Evolutionary conservation across 768 basidiomycete species (phyloP).

Genomic region (Collybia sp.): DNA sequence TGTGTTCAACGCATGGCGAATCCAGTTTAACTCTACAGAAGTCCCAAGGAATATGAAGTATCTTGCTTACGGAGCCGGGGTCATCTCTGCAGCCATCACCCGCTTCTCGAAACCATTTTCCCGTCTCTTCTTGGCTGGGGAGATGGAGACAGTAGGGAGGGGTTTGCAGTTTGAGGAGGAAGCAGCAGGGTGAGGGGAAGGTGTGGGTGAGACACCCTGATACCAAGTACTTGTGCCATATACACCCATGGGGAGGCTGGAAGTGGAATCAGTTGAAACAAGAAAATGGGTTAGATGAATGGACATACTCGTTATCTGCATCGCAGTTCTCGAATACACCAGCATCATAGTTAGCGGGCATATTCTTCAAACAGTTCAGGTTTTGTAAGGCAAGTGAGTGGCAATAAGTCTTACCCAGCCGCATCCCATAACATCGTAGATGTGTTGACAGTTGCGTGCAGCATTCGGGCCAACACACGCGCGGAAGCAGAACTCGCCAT

Average conservation of each 20-base stretch:
- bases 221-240: slow-evolving; percentile 68
- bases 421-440: slow-evolving; percentile 68
- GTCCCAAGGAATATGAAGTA: too few relatives aligned
- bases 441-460: slow-evolving; percentile 65
- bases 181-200: slow-evolving; percentile 53
- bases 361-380: slow-evolving; percentile 46
- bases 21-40: too few relatives aligned
- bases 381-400: not conserved
- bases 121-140: slow-evolving; percentile 18
- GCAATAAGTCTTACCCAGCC: slow-evolving; percentile 32
- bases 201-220: slow-evolving; percentile 59
- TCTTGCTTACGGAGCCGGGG: too few relatives aligned
- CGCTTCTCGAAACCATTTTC: slow-evolving; percentile 6
- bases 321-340: slow-evolving; percentile 65
- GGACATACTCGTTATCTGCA: slow-evolving; percentile 45
- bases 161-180: slow-evolving; percentile 60
- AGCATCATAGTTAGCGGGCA: slow-evolving; percentile 61
- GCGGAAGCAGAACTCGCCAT: slow-evolving; percentile 64
- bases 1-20: too few relatives aligned
- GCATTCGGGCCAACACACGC: slow-evolving; percentile 61
- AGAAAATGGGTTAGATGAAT: not conserved
- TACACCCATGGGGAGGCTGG: slow-evolving; percentile 59
- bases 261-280: not conserved
- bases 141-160: slow-evolving; percentile 27
- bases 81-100: too few relatives aligned